Percentiles rank a stretch among this genome's conserved stretches.
Evolutionary conservation across 2,329 filamentous ascomycete genomes (phyloP).

Genomic region (Colletotrichum lupini): DNA sequence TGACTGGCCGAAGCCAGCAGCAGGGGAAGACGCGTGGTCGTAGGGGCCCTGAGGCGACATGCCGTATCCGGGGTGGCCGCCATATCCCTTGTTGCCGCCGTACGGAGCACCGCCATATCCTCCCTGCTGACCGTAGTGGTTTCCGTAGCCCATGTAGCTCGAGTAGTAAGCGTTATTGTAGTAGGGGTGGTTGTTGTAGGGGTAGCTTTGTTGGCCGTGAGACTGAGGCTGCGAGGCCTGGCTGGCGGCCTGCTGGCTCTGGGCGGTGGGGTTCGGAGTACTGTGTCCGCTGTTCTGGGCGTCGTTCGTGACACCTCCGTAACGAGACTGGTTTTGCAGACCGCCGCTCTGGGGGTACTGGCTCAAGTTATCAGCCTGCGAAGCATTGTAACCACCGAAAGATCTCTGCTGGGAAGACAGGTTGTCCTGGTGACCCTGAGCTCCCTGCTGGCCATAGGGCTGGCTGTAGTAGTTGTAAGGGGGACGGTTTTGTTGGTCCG

Average conservation of each 20-base stretch:
- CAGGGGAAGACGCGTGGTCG: constrained; percentile 66
- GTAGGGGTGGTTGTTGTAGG: constrained; percentile 68
- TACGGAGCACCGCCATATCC: constrained; percentile 62
- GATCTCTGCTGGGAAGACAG: constrained; percentile 77
- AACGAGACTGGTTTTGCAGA: constrained; percentile 64
- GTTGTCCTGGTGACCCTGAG: constrained; percentile 79
- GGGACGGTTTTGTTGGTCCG: constrained; percentile 77
- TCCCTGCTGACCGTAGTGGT: constrained; percentile 64
- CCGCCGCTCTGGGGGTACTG: constrained; percentile 82
- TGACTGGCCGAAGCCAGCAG: constrained; percentile 63
- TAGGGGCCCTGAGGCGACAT: constrained; percentile 68
- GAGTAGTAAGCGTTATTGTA: constrained; percentile 72
- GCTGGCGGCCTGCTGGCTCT: constrained; percentile 59
- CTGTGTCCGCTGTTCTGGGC: constrained; percentile 88
- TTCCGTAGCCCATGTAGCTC: constrained; percentile 65
- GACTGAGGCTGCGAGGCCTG: constrained; percentile 57
- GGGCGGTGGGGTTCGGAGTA: constrained; percentile 83
- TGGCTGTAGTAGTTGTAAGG: constrained; percentile 82
- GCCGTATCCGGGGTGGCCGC: constrained; percentile 63
- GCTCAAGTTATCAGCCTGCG: constrained; percentile 71
- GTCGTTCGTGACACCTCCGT: constrained; percentile 69
- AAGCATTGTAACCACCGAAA: constrained; percentile 79
- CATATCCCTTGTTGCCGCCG: constrained; percentile 68
- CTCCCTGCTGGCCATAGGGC: constrained; percentile 66
- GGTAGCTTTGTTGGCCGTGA: constrained; percentile 60